Evolutionary conservation across 352 stramenopile genomes (phyloP).

Genomic region (Phytopythium montanum): DNA sequence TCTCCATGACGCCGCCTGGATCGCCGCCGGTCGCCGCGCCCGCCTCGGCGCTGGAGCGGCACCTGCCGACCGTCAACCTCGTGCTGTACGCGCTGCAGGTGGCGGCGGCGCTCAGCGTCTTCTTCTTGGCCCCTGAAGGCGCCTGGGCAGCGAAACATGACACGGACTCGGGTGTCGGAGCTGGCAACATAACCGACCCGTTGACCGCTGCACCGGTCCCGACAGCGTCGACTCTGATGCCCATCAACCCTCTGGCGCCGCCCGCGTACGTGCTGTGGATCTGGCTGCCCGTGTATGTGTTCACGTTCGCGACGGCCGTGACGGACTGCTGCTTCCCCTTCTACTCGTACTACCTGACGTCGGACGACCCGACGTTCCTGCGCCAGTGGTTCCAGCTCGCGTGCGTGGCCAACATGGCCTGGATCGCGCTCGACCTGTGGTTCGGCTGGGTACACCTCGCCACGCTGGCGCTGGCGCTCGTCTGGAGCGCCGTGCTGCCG

Average conservation of each 20-base stretch:
- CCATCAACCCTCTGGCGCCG: slow-evolving; percentile 37
- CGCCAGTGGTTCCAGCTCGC: slow-evolving; percentile 52
- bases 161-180: slow-evolving; percentile 10
- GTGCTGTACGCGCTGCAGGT: slow-evolving; percentile 28
- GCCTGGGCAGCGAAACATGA: slow-evolving; percentile 19
- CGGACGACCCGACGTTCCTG: slow-evolving; percentile 38
- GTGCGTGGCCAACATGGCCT: slow-evolving; percentile 47
- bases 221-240: slow-evolving; percentile 21
- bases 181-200: slow-evolving; percentile 12
- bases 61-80: slow-evolving; percentile 28
- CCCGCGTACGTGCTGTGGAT: slow-evolving; percentile 45
- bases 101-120: slow-evolving; percentile 16
- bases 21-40: background rate
- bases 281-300: slow-evolving; percentile 51
- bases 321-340: slow-evolving; percentile 50
- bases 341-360: slow-evolving; percentile 57
- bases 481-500: slow-evolving; percentile 51
- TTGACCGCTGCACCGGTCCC: slow-evolving; percentile 6
- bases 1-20: slow-evolving; percentile 2
- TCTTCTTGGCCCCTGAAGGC: slow-evolving; percentile 26
- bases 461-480: slow-evolving; percentile 46
- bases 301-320: slow-evolving; percentile 36
- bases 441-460: slow-evolving; percentile 51
- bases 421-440: slow-evolving; percentile 46
- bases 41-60: slow-evolving; percentile 12